These are phyloP conservation scores for Suhomyces xylopsoci DNA, from an alignment of 805 yeast genomes.

Conservation along the genomic window DNA sequence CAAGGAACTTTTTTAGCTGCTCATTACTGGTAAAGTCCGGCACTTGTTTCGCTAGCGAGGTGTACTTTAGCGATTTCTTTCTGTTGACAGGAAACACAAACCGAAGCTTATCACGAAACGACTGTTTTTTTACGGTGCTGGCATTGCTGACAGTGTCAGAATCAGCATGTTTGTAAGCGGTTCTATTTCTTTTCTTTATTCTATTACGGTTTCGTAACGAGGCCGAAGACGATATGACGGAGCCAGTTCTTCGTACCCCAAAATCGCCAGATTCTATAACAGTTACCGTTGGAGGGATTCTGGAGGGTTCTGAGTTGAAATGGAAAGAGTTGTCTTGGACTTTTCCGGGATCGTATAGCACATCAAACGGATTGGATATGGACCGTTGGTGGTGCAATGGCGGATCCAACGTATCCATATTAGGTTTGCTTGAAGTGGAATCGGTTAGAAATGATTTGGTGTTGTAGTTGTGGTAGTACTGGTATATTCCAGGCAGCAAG, in stretches of 20 bases:
- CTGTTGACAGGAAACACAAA: slow-evolving; percentile 36
- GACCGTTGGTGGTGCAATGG: slow-evolving; percentile 10
- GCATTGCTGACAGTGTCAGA: slow-evolving; percentile 1
- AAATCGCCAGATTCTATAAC: slow-evolving; percentile 14
- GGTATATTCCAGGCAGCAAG: slow-evolving; percentile 6
- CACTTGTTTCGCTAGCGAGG: slow-evolving; percentile 10
- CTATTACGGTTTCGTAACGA: slow-evolving; percentile 29
- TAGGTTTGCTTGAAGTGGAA: background rate
- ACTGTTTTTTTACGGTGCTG: background rate
- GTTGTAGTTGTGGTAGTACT: slow-evolving; percentile 4
- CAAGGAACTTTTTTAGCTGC: slow-evolving; percentile 16
- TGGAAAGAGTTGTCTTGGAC: background rate
- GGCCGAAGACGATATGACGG: slow-evolving; percentile 30
- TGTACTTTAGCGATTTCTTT: slow-evolving; percentile 31
- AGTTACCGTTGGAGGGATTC: slow-evolving; percentile 23
- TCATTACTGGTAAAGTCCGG: slow-evolving; percentile 21
- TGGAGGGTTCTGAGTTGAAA: background rate
- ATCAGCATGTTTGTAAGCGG: slow-evolving; percentile 6
- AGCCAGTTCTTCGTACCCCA: slow-evolving; percentile 21
- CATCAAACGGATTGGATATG: slow-evolving; percentile 27
- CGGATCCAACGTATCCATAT: background rate
- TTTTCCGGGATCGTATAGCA: slow-evolving; percentile 17
- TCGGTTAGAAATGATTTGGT: slow-evolving; percentile 1
- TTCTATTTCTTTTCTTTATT: slow-evolving; percentile 28
- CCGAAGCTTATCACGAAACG: slow-evolving; percentile 3